A percentile compares a stretch with the other conserved stretches of the same genome.
Conservation (phyloP, 768 basidiomycete species). For the Coprinopsis marcescibilis region DNA sequence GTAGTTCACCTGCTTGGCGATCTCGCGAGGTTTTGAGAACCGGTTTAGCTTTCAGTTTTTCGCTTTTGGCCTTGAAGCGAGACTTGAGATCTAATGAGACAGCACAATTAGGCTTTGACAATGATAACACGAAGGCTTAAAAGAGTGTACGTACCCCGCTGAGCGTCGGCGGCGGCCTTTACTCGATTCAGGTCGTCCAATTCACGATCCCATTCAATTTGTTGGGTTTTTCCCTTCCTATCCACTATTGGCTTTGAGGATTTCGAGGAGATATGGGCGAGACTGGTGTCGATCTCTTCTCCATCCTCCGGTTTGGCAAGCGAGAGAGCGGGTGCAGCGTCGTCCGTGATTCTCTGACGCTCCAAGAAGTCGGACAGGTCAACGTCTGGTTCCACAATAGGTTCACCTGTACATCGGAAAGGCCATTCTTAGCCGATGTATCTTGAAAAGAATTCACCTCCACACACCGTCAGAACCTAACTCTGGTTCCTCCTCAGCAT, state of each 20-base stretch:
- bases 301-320: constrained; percentile 37
- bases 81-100: constrained; percentile 46
- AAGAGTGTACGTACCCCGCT: constrained; percentile 46
- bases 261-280: constrained; percentile 46
- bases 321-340: constrained; percentile 18
- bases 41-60: constrained; percentile 33
- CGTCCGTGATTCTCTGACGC: constrained; percentile 48
- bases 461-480: constrained; percentile 63
- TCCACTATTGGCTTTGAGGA: constrained; percentile 18
- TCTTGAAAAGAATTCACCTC: not conserved
- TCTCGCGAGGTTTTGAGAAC: constrained; percentile 20
- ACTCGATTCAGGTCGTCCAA: constrained; percentile 64
- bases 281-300: constrained; percentile 53
- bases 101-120: too few species aligned
- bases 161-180: constrained; percentile 70
- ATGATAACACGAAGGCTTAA: too few species aligned
- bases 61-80: constrained; percentile 52
- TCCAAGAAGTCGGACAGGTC: constrained; percentile 66
- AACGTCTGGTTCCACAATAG: constrained; percentile 62
- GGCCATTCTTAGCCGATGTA: not conserved
- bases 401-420: constrained; percentile 57
- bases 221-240: constrained; percentile 59
- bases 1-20: constrained; percentile 33
- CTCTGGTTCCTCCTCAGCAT: constrained; percentile 63
- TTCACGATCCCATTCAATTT: constrained; percentile 63